Base-by-base conservation (phyloP, 306 rosid genomes). In the Dalbergia cultrata region DNA sequence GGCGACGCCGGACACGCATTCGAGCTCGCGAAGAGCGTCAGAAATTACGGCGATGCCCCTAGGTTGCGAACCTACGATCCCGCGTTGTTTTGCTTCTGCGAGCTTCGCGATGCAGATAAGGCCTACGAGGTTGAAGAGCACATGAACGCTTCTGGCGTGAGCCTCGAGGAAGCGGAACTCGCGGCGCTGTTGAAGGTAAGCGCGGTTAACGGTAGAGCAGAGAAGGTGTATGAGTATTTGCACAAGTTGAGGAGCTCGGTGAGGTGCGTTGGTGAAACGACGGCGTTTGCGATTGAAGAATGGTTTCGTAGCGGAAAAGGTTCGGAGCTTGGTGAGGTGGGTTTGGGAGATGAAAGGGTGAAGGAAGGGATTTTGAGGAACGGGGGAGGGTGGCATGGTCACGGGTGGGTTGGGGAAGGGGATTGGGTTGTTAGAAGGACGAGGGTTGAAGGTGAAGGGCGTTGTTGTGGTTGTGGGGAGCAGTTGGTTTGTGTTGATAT, bases 341-440 rank as follows among this genome's bases (percentile, higher is more conserved):
- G 62, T 83, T 82, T 73, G 75, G 97, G 92, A 1, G 43, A 6
- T 9, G 84, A 19, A 65, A 41, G 58, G 33, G 84, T 91, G 8
- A 84, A 74, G 56, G 93, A 88, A 16, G 87, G 50, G 31, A 79
- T 93, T 80, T 83, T 64, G 82, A 69, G 90, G 44, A 90, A 89
- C 44, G 97, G 97, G 16, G 97, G 99, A 75, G 99, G 99, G 62
- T 93, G 99, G 99, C 99, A 92, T 65, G 97, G 97, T 61, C 85
- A 49, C 68, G 97, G 98, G 17, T 95, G 97, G 98, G 80, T 91
- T 72, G 97, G 98, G 67, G 86, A 83, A 67, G 98, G 98, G 52
- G 84, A 83, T 59, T 95, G 99, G 99, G 49, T 14, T 67, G 90
- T 93, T 70, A 33, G 53, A 35, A 87, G 87, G 77, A 54, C 80